phyloP scores from a whole-genome alignment of 768 basidiomycete genomes.

The Leccinum longicurvipes region DNA sequence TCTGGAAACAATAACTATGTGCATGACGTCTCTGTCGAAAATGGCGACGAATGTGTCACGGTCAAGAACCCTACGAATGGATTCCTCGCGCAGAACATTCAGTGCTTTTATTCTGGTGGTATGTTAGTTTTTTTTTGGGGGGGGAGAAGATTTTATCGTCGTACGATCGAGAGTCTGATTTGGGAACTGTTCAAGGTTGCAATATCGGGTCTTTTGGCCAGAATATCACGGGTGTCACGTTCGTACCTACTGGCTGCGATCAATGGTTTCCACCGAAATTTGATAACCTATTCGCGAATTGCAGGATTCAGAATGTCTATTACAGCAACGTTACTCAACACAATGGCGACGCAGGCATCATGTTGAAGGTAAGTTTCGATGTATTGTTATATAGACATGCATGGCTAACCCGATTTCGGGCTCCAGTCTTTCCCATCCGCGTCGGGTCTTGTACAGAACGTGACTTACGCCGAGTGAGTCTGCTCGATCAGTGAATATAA shows the following conservation, averaged over 20 bases:
- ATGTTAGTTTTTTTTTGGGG: background rate
- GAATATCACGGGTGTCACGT: background rate
- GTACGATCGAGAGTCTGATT: background rate
- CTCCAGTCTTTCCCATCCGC: constrained; percentile 11
- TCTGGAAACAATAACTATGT: constrained; percentile 31
- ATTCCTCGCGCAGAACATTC: constrained; percentile 12
- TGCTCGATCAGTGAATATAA: background rate
- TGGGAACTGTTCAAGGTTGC: constrained; percentile 3
- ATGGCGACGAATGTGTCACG: constrained; percentile 32
- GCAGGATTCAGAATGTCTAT: constrained; percentile 8
- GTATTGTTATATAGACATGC: background rate
- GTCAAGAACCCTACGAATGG: constrained; percentile 31
- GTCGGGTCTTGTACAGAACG: constrained; percentile 7
- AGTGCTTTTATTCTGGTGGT: constrained; percentile 10
- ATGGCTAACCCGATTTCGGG: background rate
- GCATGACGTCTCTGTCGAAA: constrained; percentile 34
- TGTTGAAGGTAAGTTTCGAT: constrained; percentile 8
- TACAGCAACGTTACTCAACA: constrained; percentile 7
- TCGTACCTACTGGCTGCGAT: background rate
- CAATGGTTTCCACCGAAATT: background rate
- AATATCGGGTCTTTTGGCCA: constrained; percentile 14
- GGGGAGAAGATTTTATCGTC: background rate
- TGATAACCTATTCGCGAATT: background rate
- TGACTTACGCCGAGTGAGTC: constrained; percentile 11
- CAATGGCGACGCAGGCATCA: background rate